phyloP scores from a whole-genome alignment of 1,284 basidiomycete genomes.

The Hemileia vastatrix region DNA sequence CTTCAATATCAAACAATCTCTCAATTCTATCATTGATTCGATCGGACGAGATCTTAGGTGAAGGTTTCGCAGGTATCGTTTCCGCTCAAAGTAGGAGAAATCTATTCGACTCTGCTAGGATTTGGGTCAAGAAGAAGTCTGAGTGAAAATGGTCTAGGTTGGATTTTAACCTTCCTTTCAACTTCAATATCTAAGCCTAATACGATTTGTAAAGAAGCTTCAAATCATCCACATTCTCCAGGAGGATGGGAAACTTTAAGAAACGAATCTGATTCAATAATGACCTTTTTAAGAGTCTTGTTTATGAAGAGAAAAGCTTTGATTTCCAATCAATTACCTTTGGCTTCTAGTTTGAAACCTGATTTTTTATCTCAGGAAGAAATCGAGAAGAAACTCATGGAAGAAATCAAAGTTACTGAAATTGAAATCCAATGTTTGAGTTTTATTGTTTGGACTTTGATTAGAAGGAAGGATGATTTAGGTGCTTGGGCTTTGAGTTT shows the following conservation, averaged over 20 bases:
- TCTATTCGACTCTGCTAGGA: constrained; percentile 30
- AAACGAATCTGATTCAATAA: too few species aligned
- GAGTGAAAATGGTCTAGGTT: constrained; percentile 30
- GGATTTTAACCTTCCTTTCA: constrained; percentile 20
- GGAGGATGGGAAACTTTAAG: too few species aligned
- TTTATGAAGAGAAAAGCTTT: too few species aligned
- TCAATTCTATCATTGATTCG: constrained; percentile 28
- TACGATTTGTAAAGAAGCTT: too few species aligned
- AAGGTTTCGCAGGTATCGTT: constrained; percentile 20
- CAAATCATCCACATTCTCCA: too few species aligned
- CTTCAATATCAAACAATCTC: constrained; percentile 26
- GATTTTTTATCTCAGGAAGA: too few species aligned
- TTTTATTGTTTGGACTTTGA: background rate
- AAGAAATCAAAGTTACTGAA: background rate
- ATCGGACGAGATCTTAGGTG: constrained; percentile 10
- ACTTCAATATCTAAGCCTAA: background rate
- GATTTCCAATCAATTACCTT: too few species aligned
- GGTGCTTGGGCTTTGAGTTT: background rate
- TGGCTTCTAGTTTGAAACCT: too few species aligned
- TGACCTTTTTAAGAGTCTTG: too few species aligned
- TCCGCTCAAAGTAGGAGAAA: constrained; percentile 10
- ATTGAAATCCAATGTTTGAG: background rate
- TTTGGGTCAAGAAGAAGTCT: constrained; percentile 31
- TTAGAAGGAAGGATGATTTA: background rate
- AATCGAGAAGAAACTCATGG: background rate